Conservation (phyloP, 805 yeast genomes). For the Kregervanrija fluxuum region DNA sequence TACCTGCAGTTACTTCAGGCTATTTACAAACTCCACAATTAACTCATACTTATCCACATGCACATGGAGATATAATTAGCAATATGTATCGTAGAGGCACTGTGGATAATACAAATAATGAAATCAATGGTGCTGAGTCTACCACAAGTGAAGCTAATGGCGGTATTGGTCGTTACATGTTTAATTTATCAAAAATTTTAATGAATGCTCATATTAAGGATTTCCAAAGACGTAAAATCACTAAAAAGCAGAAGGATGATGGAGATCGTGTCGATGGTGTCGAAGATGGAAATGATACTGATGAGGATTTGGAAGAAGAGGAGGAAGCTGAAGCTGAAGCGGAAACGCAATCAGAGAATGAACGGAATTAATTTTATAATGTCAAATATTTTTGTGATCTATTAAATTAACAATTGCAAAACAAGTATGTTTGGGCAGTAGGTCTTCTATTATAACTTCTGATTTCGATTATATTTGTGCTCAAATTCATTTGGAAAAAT, state of each 20-base stretch:
- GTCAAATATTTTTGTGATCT: too few relatives aligned
- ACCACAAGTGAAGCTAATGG: neutral
- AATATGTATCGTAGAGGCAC: neutral
- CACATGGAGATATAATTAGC: neutral
- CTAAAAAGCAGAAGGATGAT: slow-evolving; percentile 13
- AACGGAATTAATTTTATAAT: too few relatives aligned
- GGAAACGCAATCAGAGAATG: neutral
- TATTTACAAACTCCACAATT: slow-evolving; percentile 2
- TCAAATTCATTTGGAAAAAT: too few relatives aligned
- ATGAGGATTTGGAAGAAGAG: slow-evolving; percentile 5
- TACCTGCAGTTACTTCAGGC: neutral
- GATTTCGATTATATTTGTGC: too few relatives aligned
- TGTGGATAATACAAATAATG: neutral
- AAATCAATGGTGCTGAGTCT: neutral
- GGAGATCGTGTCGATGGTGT: slow-evolving; percentile 18
- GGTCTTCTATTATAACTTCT: too few relatives aligned
- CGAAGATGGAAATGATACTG: slow-evolving; percentile 7
- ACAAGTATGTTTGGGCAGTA: too few relatives aligned
- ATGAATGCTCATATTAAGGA: slow-evolving; percentile 79
- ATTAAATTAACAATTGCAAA: too few relatives aligned
- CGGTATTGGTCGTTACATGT: slow-evolving; percentile 24
- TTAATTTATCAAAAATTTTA: slow-evolving; percentile 44
- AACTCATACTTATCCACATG: neutral
- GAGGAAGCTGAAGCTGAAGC: slow-evolving; percentile 2
- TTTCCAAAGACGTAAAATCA: slow-evolving; percentile 58